Evolutionary conservation across 371 early-diverging fungal species (phyloP).

Genomic region (Syncephalastrum monosporum): DNA sequence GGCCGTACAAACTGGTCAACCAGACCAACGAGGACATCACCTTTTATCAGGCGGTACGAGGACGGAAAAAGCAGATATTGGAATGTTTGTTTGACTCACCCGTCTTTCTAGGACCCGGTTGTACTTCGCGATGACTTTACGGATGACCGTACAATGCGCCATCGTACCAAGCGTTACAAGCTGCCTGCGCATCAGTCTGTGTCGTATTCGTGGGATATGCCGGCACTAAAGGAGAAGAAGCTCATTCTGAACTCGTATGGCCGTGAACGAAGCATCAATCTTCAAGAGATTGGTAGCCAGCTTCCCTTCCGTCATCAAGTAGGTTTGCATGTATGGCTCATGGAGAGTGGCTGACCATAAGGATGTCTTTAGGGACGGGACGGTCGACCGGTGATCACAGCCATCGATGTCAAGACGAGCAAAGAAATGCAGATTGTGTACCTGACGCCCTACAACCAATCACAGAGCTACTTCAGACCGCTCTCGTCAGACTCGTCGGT

Average conservation of each 20-base stretch:
- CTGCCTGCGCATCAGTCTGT: constrained; percentile 65
- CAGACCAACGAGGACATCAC: constrained; percentile 74
- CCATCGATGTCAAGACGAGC: constrained; percentile 84
- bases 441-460: constrained; percentile 71
- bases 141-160: constrained; percentile 17
- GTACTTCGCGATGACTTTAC: constrained; percentile 35
- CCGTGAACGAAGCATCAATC: constrained; percentile 72
- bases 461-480: constrained; percentile 61
- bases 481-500: constrained; percentile 10
- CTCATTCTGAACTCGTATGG: constrained; percentile 75
- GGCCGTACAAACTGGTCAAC: constrained; percentile 95
- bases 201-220: constrained; percentile 95
- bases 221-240: constrained; percentile 73
- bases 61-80: neutral
- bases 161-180: constrained; percentile 49
- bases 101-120: constrained; percentile 23
- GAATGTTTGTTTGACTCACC: neutral
- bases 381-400: constrained; percentile 53
- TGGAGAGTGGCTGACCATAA: neutral
- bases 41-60: constrained; percentile 75
- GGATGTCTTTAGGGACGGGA: constrained; percentile 8
- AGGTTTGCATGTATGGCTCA: neutral
- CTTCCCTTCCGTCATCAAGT: constrained; percentile 80
- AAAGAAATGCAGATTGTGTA: constrained; percentile 80
- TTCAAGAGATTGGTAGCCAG: constrained; percentile 89